Base-by-base conservation (phyloP, 345 rosid genomes). In the Dovyalis caffra region DNA sequence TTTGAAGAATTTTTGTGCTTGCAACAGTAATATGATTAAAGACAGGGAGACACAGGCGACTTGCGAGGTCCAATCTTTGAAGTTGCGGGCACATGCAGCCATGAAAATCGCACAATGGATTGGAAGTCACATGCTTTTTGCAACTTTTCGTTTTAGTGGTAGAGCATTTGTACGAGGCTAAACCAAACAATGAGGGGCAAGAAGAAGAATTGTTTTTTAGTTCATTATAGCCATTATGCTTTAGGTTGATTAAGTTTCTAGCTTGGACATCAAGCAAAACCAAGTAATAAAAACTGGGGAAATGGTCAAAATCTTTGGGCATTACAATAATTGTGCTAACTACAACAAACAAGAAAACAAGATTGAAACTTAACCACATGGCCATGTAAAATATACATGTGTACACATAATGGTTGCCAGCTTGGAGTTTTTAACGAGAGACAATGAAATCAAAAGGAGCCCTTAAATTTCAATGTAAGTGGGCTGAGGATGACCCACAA, bases 391-490 rank as follows among this genome's bases (percentile, higher is more conserved):
- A 21, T 26, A 6, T 60, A 28, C 38, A 21, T 56, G 28, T 8
- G n/a, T n/a, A n/a, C 6, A 49, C 37, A 37, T 81, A 51, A 37
- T 83, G 88, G 79, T 72, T 74, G 88, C 84, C 88, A 83, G 88
- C 87, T 76, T 40, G 57, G 72, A 58, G 64, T 80, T 78, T n/a
- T 68, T 32, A 29, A 16, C 29, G 6, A 5, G 68, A 75, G 81
- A 70, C 80, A 77, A 33, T 75, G 57, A 73, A 81, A 78, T 69
- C 21, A 21, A 71, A 61, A 67, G 26, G 71, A 69, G 72, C 56
- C 81, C 37, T 69, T 2, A 58, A 47, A 57, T 73, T 79, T 73
- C 82, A 43, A 43, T 12, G 20, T 4, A 35, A 65, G 51, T 56
- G 60, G 57, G 66, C 38, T 70, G 43, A 60, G 68, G 35, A 45